phyloP scores from a whole-genome alignment of 495 filamentous ascomycete species.

The Tuber magnatum region DNA sequence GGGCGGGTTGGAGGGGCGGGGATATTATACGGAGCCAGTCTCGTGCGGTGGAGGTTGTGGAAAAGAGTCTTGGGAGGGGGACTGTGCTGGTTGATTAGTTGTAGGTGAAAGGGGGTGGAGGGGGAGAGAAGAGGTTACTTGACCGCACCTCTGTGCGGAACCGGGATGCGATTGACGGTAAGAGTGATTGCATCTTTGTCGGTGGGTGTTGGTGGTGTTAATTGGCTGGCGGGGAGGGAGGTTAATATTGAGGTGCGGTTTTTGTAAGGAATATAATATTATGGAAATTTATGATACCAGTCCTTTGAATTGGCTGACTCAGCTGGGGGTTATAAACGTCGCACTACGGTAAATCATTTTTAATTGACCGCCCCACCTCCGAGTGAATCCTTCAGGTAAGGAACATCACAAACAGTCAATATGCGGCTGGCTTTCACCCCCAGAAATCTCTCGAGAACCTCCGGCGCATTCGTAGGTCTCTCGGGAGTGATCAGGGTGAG shows the following conservation, averaged over 20 bases:
- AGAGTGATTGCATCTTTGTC: conserved; percentile 29
- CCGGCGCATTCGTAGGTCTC: conserved; percentile 4
- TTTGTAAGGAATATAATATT: not conserved
- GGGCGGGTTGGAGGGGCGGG: not conserved
- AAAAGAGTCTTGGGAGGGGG: conserved; percentile 23
- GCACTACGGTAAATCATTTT: not conserved
- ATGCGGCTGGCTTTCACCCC: conserved; percentile 21
- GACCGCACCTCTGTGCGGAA: not conserved
- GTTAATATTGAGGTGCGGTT: not conserved
- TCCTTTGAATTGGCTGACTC: not conserved
- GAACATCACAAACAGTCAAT: conserved; percentile 8
- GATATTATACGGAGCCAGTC: conserved; percentile 37
- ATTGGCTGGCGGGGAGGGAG: not conserved
- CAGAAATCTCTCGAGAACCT: conserved; percentile 11
- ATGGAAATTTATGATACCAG: not conserved
- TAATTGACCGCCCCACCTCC: not conserved
- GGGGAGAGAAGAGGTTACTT: not conserved
- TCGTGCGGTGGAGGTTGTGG: conserved; percentile 21
- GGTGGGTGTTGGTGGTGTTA: not conserved
- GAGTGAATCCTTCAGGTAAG: not conserved
- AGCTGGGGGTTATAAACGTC: not conserved
- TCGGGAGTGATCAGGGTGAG: conserved; percentile 15
- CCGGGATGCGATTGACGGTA: conserved; percentile 17
- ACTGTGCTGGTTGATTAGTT: conserved; percentile 8
- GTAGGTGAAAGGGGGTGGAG: not conserved